Percentiles rank a stretch among this genome's conserved stretches.
Conservation (phyloP, 2,329 filamentous ascomycete species). For the Penicillium sp. region DNA sequence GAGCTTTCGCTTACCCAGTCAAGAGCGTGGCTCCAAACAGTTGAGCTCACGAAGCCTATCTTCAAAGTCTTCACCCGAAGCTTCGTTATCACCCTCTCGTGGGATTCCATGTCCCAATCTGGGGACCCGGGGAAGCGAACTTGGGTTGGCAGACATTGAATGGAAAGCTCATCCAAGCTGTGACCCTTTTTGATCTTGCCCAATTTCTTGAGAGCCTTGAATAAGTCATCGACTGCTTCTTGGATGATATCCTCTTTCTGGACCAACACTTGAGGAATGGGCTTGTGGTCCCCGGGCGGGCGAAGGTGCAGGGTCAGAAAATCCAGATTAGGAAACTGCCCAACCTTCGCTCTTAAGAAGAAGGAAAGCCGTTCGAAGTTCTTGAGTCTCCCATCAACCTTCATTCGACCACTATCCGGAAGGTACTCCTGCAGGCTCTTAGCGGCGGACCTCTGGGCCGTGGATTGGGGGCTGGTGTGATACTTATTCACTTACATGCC, state of each 20-base stretch:
- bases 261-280: not conserved
- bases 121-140: not conserved
- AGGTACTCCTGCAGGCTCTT: not conserved
- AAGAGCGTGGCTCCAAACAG: too few relatives aligned
- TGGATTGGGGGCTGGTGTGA: too few relatives aligned
- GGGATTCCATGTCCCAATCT: not conserved
- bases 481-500: not conserved
- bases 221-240: not conserved
- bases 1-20: not conserved
- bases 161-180: not conserved
- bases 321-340: not conserved
- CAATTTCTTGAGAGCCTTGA: not conserved
- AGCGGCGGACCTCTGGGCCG: not conserved
- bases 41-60: not conserved
- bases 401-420: not conserved
- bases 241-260: not conserved
- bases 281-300: not conserved
- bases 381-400: not conserved
- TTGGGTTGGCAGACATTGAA: constrained; percentile 1
- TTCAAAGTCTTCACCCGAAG: not conserved
- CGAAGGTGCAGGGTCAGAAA: not conserved
- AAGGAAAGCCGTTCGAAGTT: not conserved
- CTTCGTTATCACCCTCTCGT: not conserved
- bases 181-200: not conserved
- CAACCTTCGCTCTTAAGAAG: constrained; percentile 1